Evolutionary conservation across 2,329 filamentous ascomycete species (phyloP).

Genomic region (Elsinoe fawcettii): DNA sequence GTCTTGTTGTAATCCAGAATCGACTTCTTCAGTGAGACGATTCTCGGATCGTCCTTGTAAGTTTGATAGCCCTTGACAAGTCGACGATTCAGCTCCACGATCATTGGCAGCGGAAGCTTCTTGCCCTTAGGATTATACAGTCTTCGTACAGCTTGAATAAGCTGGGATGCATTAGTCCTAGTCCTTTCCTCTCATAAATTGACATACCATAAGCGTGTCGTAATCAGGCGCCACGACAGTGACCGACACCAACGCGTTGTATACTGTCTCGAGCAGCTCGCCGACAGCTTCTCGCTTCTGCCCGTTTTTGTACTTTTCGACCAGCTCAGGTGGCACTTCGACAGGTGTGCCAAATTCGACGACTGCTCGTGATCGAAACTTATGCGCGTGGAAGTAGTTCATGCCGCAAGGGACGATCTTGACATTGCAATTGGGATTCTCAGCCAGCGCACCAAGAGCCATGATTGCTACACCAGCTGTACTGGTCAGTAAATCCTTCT

Average conservation of each 20-base stretch:
- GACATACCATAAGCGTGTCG: conserved; percentile 74
- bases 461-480: conserved; percentile 91
- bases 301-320: conserved; percentile 75
- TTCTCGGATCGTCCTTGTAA: conserved; percentile 84
- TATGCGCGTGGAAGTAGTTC: conserved; percentile 99
- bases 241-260: conserved; percentile 75
- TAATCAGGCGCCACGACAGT: conserved; percentile 91
- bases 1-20: conserved; percentile 82
- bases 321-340: conserved; percentile 72
- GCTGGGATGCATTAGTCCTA: conserved; percentile 38
- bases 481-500: conserved; percentile 23
- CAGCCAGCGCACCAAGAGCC: conserved; percentile 82
- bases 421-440: conserved; percentile 76
- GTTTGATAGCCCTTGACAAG: conserved; percentile 85
- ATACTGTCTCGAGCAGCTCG: conserved; percentile 75
- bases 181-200: background rate
- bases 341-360: conserved; percentile 90
- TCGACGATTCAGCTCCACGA: conserved; percentile 88
- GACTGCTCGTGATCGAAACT: conserved; percentile 91
- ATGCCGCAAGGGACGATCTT: conserved; percentile 96
- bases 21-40: conserved; percentile 63
- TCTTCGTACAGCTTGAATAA: conserved; percentile 87
- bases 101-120: conserved; percentile 82
- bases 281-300: conserved; percentile 82
- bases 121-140: conserved; percentile 92